A percentile compares a stretch with the other conserved stretches of the same genome.
Evolutionary conservation across 257 asterid genomes (phyloP).

Genomic region (Lycium barbarum): DNA sequence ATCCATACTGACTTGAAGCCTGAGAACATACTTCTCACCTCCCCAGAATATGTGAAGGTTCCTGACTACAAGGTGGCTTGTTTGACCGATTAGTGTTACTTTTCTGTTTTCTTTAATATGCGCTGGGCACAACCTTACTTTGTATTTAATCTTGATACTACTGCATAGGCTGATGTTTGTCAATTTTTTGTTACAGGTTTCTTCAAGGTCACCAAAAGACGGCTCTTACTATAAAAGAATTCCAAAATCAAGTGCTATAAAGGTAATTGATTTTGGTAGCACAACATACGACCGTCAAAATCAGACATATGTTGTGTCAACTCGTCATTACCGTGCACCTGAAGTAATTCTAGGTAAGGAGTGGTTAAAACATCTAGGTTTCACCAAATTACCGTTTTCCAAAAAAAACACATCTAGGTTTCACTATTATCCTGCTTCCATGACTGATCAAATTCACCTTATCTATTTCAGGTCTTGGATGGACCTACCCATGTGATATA

Average conservation of each 20-base stretch:
- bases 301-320: conserved; percentile 79
- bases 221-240: conserved; percentile 67
- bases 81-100: not conserved
- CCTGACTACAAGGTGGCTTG: conserved; percentile 84
- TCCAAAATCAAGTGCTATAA: conserved; percentile 89
- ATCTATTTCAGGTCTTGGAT: conserved; percentile 66
- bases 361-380: not conserved
- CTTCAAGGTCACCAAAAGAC: conserved; percentile 69
- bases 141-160: not conserved
- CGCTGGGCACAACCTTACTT: not conserved
- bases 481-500: conserved; percentile 88
- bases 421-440: not conserved
- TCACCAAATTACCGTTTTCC: too few relatives aligned
- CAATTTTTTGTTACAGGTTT: conserved; percentile 49
- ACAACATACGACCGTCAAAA: conserved; percentile 68
- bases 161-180: not conserved
- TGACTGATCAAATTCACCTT: not conserved
- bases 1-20: conserved; percentile 97
- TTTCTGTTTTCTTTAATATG: not conserved
- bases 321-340: conserved; percentile 94
- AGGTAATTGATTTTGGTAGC: conserved; percentile 97
- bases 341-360: conserved; percentile 82
- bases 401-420: too few relatives aligned
- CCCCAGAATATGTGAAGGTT: conserved; percentile 73
- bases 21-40: conserved; percentile 88